Base-by-base conservation (phyloP, 805 yeast genomes). In the Kluyveromyces dobzhanskii region DNA sequence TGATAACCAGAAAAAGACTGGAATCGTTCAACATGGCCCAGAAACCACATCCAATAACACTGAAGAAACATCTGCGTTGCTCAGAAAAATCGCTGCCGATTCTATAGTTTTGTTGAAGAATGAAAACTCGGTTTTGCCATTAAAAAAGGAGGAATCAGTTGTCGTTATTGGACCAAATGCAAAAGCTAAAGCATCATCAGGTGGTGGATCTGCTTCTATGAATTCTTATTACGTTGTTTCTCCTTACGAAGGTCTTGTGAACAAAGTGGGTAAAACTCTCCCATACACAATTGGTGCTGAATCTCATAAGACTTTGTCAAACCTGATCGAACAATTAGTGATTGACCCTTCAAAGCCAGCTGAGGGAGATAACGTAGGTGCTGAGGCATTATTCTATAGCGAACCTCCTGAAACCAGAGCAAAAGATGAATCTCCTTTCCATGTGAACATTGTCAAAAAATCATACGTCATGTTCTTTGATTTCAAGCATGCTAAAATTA, bases 161-260 rank as follows among this genome's bases (percentile, higher is more conserved):
- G 73, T 75, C 1, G 70, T 78, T 14, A 71, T 78, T 49, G 85
- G 84, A 3, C 80, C 81, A 27, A 74, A 72, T 44, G 80, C 75
- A 19, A 71, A 65, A 45, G 45, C 39, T 14, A 62, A 75, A 5
- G 66, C 69, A 29, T 70, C 64, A 44, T 69, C 75, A 17, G 82
- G 83, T 42, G 83, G 83, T 45, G 83, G 83, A 6, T 75, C 80
- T 16, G 80, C 81, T 27, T 61, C 75, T 9, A 57, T 73, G 45
- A 55, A 57, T 17, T 68, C 76, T 4, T 66, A 71, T 50, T 71
- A 73, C 52, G 58, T 65, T 12, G 62, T 71, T 7, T 57, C 75
- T 11, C 77, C 78, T 3, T 66, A 53, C 32, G 70, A 72, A 13
- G 76, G 71, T 13, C 68, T 75, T 39, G 39, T 53, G 8, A 45